These are phyloP conservation scores for Solanum neorickii DNA, from an alignment of 257 asterid species.

Conservation along the genomic window DNA sequence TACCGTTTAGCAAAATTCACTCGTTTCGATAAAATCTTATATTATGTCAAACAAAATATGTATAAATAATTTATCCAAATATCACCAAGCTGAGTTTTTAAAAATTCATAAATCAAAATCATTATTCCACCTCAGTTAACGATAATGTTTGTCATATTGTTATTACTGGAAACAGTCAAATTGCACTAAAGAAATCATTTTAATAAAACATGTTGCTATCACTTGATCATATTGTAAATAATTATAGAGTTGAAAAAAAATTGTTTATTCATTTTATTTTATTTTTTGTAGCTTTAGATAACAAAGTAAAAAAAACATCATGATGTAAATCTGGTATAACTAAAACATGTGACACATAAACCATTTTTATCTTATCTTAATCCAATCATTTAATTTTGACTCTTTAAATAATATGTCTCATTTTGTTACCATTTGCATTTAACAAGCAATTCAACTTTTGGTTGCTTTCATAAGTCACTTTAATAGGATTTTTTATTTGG, in stretches of 20 bases:
- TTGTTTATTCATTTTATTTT: not conserved
- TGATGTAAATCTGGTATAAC: not conserved
- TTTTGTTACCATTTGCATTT: not conserved
- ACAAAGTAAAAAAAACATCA: not conserved
- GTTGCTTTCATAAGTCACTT: not conserved
- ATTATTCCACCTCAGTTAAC: not conserved
- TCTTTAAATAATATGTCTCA: not conserved
- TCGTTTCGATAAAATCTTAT: no score
- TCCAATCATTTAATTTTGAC: not conserved
- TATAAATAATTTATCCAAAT: no score
- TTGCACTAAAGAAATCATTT: not conserved
- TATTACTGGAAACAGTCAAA: not conserved
- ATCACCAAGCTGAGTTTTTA: not conserved
- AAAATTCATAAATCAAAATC: not conserved
- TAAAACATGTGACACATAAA: not conserved
- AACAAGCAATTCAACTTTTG: not conserved
- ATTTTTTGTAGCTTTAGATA: not conserved
- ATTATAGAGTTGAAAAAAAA: no score
- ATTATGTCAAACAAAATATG: not conserved
- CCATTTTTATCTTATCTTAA: not conserved
- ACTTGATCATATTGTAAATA: no score
- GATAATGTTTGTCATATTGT: not conserved
- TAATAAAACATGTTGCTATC: not conserved
- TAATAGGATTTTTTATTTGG: not conserved
- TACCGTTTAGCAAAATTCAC: not conserved